These are phyloP conservation scores for Rusavskia elegans DNA, from an alignment of 495 filamentous ascomycete species.

Conservation along the genomic window DNA sequence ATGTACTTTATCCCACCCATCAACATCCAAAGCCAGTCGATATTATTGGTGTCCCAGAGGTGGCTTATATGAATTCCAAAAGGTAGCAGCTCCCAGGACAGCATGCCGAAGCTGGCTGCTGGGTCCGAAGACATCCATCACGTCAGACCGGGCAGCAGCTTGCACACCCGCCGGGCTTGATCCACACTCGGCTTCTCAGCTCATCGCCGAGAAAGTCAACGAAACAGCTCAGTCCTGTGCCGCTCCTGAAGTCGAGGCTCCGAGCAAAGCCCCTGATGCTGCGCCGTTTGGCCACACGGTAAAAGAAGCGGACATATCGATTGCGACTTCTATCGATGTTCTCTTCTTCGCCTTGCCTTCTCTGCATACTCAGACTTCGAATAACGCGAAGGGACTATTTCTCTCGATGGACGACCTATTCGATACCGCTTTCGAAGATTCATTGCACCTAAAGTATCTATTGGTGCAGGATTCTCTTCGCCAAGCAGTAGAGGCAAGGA, in stretches of 20 bases:
- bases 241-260: neutral
- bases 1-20: slow-evolving; percentile 65
- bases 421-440: slow-evolving; percentile 42
- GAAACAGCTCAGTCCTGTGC: neutral
- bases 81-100: slow-evolving; percentile 45
- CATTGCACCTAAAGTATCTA: slow-evolving; percentile 40
- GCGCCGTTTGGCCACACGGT: slow-evolving; percentile 30
- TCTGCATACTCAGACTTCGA: slow-evolving; percentile 26
- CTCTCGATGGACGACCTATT: slow-evolving; percentile 68
- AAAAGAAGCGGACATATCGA: slow-evolving; percentile 50
- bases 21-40: slow-evolving; percentile 42
- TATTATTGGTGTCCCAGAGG: slow-evolving; percentile 68
- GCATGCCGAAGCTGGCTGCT: slow-evolving; percentile 51
- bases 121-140: slow-evolving; percentile 21
- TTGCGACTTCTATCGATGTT: slow-evolving; percentile 73
- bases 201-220: neutral
- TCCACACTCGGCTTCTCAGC: too few relatives aligned
- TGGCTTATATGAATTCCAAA: slow-evolving; percentile 80
- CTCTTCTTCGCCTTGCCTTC: slow-evolving; percentile 71
- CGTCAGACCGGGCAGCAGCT: slow-evolving; percentile 11
- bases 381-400: slow-evolving; percentile 43
- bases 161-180: neutral
- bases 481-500: slow-evolving; percentile 28
- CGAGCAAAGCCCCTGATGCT: neutral
- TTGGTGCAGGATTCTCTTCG: slow-evolving; percentile 32